Percentiles rank a stretch among this genome's conserved stretches.
Evolutionary conservation across 2,329 filamentous ascomycete species (phyloP).

Genomic region (Pseudogymnoascus pannorum): DNA sequence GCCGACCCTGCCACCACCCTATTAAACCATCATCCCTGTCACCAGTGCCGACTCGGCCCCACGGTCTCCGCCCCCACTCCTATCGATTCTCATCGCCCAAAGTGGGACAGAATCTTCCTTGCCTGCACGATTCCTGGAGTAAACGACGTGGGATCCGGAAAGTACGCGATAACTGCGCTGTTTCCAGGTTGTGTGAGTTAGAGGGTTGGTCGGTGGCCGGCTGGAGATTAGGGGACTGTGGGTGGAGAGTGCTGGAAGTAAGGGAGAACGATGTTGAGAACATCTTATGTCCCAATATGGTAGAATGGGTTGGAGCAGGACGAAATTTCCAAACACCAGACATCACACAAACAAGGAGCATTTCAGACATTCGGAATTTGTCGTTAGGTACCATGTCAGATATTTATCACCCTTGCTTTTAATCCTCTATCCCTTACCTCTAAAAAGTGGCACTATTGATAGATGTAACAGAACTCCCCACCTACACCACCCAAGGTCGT

Average conservation of each 20-base stretch:
- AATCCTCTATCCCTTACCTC: neutral
- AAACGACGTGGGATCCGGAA: no score
- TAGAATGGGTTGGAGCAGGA: neutral
- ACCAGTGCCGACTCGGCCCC: neutral
- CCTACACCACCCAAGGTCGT: neutral
- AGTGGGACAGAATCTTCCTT: conserved; percentile 28
- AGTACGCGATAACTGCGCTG: no score
- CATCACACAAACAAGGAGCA: neutral
- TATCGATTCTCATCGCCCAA: conserved; percentile 23
- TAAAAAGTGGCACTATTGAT: neutral
- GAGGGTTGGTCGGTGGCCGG: no score
- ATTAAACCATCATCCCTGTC: neutral
- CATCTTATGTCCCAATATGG: neutral
- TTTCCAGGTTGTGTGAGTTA: neutral
- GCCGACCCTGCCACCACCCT: neutral
- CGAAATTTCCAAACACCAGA: neutral
- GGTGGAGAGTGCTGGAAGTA: neutral
- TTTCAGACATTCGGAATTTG: neutral
- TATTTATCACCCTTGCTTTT: neutral
- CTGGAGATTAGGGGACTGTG: no score
- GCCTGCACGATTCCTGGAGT: no score
- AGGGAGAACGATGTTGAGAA: neutral
- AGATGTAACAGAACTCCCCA: conserved; percentile 12
- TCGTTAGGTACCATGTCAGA: neutral
- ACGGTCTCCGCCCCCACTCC: conserved; percentile 10